Base-by-base conservation (phyloP, 202 grass and related monocot genomes). In the Dendrocalamus latiflorus region DNA sequence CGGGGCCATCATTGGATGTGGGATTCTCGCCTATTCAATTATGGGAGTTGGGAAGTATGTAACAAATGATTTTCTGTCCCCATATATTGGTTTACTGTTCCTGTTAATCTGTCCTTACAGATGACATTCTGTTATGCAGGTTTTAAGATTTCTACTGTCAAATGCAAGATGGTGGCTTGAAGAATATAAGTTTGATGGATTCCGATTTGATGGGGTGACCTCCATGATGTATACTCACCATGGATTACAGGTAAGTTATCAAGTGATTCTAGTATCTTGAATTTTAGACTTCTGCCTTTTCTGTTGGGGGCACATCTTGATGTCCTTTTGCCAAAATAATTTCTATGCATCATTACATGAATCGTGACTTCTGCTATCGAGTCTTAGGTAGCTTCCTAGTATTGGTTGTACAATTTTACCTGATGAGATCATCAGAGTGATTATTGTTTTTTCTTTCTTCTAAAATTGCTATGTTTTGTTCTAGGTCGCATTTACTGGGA, bases 151-250 rank as follows among this genome's bases (percentile, higher is more conserved):
- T 85, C 83, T 99, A 81, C 85, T 99, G 75, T 99, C 96, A 72
- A 99, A 99, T 84, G 96, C 93, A 78, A 99, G 96, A 92, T 99
- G 96, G 96, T 99, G 96, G 96, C 88, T 99, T 11, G 93, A 96
- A 65, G 96, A 99, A 77, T 99, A 96, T 81, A 99, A 99, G 88
- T 99, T 99, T 86, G 96, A 99, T 84, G 96, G 96, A 81, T 99
- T 86, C 72, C 86, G 96, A 79, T 99, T 99, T 87, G 96, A 99
- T 54, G 96, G 96, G 5, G 88, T 93, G 75, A 99, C 96, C 80
- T 99, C 96, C 71, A 99, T 99, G 96, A 99, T 99, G 96, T 99
- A 99, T 79, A 94, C 89, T 38, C 96, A 99, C 78, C 89, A 99
- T 81, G 96, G 96, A 80, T 90, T 99, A 77, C 93, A 91, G 87